These are phyloP conservation scores for Taphrina deformans DNA, from an alignment of 1,139 yeast species.

Conservation along the genomic window DNA sequence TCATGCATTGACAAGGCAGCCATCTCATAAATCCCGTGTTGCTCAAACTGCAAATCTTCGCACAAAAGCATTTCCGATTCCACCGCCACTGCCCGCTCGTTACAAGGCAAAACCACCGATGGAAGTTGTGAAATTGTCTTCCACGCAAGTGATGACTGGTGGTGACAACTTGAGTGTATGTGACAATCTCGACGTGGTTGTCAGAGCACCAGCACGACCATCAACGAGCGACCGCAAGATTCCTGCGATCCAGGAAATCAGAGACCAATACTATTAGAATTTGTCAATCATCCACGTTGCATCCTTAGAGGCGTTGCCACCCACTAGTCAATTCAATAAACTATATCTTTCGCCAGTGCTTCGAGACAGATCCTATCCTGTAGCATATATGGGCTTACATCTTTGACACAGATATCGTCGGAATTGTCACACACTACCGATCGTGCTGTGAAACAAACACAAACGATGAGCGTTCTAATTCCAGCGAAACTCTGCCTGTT, in stretches of 20 bases:
- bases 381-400: too few relatives aligned
- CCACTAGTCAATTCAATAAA: too few relatives aligned
- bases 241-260: background rate
- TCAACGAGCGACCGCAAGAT: background rate
- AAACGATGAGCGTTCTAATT: too few relatives aligned
- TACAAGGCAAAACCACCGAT: background rate
- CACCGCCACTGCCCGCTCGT: background rate
- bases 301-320: background rate
- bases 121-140: background rate
- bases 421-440: too few relatives aligned
- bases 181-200: background rate
- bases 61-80: background rate
- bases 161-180: background rate
- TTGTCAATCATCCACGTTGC: background rate
- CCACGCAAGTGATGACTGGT: background rate
- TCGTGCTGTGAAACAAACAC: too few relatives aligned
- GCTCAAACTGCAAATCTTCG: background rate
- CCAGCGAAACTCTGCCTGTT: too few relatives aligned
- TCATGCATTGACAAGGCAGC: background rate
- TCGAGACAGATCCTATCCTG: too few relatives aligned
- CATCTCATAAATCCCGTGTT: background rate
- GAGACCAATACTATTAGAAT: constrained; percentile 11
- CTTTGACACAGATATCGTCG: too few relatives aligned
- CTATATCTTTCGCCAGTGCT: too few relatives aligned
- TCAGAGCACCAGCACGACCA: background rate